These are phyloP conservation scores for Trichosanthes cucumerina DNA, from an alignment of 306 rosid species.

Conservation along the genomic window DNA sequence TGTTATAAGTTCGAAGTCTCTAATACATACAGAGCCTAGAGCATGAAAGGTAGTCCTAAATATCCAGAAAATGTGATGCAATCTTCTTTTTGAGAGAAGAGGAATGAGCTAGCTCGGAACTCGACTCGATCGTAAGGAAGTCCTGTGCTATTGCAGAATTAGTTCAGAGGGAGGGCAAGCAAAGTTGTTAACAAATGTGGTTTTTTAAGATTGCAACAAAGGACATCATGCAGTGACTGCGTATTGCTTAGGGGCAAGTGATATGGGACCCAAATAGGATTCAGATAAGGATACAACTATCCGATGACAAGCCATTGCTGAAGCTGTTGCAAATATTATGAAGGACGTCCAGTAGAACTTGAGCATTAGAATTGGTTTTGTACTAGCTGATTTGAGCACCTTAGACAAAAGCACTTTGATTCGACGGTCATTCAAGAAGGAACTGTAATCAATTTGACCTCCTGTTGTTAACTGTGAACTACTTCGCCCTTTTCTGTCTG, in stretches of 20 bases:
- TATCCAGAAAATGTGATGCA: neutral
- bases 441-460: slow-evolving; percentile 29
- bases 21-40: neutral
- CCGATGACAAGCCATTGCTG: slow-evolving; percentile 61
- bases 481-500: slow-evolving; percentile 34
- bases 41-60: neutral
- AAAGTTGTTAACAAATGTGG: neutral
- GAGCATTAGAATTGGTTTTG: slow-evolving; percentile 41
- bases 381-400: slow-evolving; percentile 51
- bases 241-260: slow-evolving; percentile 44
- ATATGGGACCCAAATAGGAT: slow-evolving; percentile 39
- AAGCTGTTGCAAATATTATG: slow-evolving; percentile 39
- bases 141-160: neutral
- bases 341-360: slow-evolving; percentile 63
- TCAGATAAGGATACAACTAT: slow-evolving; percentile 49
- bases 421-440: slow-evolving; percentile 60
- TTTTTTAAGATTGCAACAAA: neutral
- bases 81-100: neutral
- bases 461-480: slow-evolving; percentile 35
- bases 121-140: neutral
- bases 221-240: slow-evolving; percentile 47
- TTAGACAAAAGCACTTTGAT: slow-evolving; percentile 54
- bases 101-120: neutral
- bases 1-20: neutral
- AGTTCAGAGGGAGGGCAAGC: neutral